A percentile compares a stretch with the other conserved stretches of the same genome.
Evolutionary conservation across 2,329 filamentous ascomycete species (phyloP).

Genomic region (Sporothrix globosa): DNA sequence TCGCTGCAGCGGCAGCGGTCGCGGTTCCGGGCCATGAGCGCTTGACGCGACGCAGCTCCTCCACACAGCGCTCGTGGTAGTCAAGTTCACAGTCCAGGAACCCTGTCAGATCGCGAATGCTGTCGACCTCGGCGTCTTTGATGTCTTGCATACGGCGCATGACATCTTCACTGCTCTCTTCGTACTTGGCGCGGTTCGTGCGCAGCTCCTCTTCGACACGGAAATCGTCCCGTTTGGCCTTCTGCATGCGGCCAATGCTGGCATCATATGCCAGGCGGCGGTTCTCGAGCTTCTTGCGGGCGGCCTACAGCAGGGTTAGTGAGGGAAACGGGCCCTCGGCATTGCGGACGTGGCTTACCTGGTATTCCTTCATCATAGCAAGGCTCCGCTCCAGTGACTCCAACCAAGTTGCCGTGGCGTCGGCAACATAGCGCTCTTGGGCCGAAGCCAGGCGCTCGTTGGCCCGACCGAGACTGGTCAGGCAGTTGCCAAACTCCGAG

Average conservation of each 20-base stretch:
- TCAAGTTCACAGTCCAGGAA: conserved; percentile 89
- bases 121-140: conserved; percentile 86
- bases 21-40: conserved; percentile 49
- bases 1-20: conserved; percentile 32
- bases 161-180: conserved; percentile 92
- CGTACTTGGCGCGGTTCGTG: conserved; percentile 90
- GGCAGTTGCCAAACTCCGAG: conserved; percentile 86
- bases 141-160: conserved; percentile 93
- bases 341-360: conserved; percentile 59
- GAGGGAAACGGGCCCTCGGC: too few species aligned
- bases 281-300: conserved; percentile 92
- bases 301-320: conserved; percentile 53
- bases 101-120: conserved; percentile 73
- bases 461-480: conserved; percentile 77
- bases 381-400: conserved; percentile 88
- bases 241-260: conserved; percentile 85
- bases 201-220: conserved; percentile 90
- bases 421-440: conserved; percentile 79
- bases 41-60: conserved; percentile 68
- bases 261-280: conserved; percentile 89
- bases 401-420: conserved; percentile 81
- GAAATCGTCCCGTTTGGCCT: conserved; percentile 92
- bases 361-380: conserved; percentile 96
- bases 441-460: conserved; percentile 85
- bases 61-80: conserved; percentile 87